Base-by-base conservation (phyloP, 495 filamentous ascomycete species). In the Thermothielavioides terrestris region DNA sequence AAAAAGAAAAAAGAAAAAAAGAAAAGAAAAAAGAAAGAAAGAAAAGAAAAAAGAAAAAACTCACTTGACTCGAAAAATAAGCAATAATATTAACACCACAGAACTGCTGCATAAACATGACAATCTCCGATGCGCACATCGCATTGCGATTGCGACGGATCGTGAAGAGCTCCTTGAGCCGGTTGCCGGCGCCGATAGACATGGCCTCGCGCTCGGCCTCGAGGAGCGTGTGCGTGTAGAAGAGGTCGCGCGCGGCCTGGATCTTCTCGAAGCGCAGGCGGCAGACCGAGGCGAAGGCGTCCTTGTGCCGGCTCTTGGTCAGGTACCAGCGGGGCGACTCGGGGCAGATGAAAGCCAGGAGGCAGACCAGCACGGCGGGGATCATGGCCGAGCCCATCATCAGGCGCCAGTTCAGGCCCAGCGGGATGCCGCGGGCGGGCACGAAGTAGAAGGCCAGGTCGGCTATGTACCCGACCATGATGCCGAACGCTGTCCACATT, bases 51-150 rank as follows among this genome's bases (percentile, higher is more conserved):
- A 2, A 85, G 85, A 1, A 81, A 82, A 0, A 78, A 84, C n/a
- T n/a, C n/a, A n/a, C n/a, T n/a, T n/a, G n/a, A n/a, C n/a, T n/a
- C n/a, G n/a, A n/a, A 66, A 92, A 95, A 72, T 91, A 92, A 14
- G 86, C 80, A 30, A 90, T 85, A 62, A 91, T 83, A 67, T 85
- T 86, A 59, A 83, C 84, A 49, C 86, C 85, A 61, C 86, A 92
- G 82, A 94, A 86, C 68, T 94, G 88, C 70, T 92, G 85, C 4
- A 79, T 80, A 46, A 85, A 77, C 83, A 86, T 87, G 46, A 85
- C 83, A 18, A 78, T 74, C 54, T 80, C 81, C 25, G 78, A 68
- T 2, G 78, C 80, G 2, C 77, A 43, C 42, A 69, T 81, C 18
- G 80, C 81, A 11, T 79, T 73, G 31, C 77, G 72, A 1, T 81